Evolutionary conservation across 192 early-diverging fungal genomes (phyloP).

Genomic region (Endogone sp.): DNA sequence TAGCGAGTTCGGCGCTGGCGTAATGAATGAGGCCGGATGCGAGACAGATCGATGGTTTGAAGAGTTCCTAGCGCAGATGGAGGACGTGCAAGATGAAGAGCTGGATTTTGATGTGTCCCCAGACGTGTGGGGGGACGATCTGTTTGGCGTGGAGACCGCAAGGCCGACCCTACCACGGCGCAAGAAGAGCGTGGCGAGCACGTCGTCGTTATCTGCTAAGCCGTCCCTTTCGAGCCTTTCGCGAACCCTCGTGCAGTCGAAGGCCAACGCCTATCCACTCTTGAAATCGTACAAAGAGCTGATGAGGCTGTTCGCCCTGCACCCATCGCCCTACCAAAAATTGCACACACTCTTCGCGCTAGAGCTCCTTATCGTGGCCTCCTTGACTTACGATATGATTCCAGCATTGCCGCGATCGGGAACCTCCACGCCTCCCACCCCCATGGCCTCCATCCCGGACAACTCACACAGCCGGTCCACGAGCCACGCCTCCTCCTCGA

Average conservation of each 20-base stretch:
- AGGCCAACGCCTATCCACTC: conserved; percentile 17
- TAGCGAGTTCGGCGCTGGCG: conserved; percentile 30
- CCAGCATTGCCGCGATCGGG: neutral
- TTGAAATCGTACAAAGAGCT: conserved; percentile 19
- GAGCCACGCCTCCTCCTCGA: neutral
- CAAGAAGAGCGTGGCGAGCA: neutral
- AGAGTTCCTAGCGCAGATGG: conserved; percentile 33
- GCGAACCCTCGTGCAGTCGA: conserved; percentile 3
- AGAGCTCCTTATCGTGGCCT: conserved; percentile 32
- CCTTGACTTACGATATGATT: conserved; percentile 31
- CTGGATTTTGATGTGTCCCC: neutral
- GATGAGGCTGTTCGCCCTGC: conserved; percentile 24
- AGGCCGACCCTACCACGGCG: neutral
- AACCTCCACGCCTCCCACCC: neutral
- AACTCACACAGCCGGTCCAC: neutral
- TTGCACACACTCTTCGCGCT: conserved; percentile 28
- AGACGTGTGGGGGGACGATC: neutral
- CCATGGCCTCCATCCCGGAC: neutral
- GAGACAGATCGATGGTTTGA: conserved; percentile 36
- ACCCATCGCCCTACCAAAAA: conserved; percentile 35
- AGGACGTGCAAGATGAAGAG: neutral
- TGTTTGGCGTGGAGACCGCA: neutral
- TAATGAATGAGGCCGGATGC: conserved; percentile 23
- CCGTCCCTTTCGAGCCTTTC: neutral
- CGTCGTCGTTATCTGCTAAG: conserved; percentile 1